A percentile compares a stretch with the other conserved stretches of the same genome.
Evolutionary conservation across 495 filamentous ascomycete genomes (phyloP).

Genomic region (Achaetomiella virescens): DNA sequence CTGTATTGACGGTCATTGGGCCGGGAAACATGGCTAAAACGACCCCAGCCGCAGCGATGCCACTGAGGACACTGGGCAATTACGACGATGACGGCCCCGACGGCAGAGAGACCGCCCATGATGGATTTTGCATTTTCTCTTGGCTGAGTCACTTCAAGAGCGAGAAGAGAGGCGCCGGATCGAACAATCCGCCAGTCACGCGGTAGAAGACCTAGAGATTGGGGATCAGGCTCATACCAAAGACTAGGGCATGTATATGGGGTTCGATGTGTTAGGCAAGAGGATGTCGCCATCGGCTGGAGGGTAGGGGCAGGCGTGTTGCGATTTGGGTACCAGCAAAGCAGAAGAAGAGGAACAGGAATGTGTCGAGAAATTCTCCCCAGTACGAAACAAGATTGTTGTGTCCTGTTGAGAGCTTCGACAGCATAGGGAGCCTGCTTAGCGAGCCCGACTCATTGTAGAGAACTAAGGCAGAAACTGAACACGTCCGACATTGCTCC

Average conservation of each 20-base stretch:
- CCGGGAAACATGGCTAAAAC: conserved; percentile 59
- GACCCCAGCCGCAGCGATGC: conserved; percentile 53
- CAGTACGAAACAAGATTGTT: conserved; percentile 54
- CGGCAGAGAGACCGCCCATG: conserved; percentile 47
- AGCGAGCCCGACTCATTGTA: neutral
- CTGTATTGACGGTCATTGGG: conserved; percentile 53
- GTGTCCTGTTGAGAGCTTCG: conserved; percentile 11
- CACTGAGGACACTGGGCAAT: conserved; percentile 51
- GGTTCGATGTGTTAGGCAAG: conserved; percentile 31
- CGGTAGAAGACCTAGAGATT: conserved; percentile 86
- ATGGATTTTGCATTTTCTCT: conserved; percentile 51
- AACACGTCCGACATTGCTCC: no score
- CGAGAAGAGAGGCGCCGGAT: conserved; percentile 53
- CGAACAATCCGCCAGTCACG: conserved; percentile 73
- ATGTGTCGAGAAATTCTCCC: conserved; percentile 75
- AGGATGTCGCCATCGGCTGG: conserved; percentile 23
- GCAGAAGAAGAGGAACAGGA: conserved; percentile 76
- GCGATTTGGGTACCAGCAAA: conserved; percentile 74
- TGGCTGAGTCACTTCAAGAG: neutral
- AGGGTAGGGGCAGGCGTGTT: conserved; percentile 38
- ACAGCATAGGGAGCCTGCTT: conserved; percentile 21
- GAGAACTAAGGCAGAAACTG: no score
- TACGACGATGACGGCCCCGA: conserved; percentile 47
- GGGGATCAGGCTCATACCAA: conserved; percentile 69
- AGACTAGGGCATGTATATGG: conserved; percentile 69